These are phyloP conservation scores for Pseudogymnoascus sp. DNA, from an alignment of 2,329 filamentous ascomycete species.

Conservation along the genomic window DNA sequence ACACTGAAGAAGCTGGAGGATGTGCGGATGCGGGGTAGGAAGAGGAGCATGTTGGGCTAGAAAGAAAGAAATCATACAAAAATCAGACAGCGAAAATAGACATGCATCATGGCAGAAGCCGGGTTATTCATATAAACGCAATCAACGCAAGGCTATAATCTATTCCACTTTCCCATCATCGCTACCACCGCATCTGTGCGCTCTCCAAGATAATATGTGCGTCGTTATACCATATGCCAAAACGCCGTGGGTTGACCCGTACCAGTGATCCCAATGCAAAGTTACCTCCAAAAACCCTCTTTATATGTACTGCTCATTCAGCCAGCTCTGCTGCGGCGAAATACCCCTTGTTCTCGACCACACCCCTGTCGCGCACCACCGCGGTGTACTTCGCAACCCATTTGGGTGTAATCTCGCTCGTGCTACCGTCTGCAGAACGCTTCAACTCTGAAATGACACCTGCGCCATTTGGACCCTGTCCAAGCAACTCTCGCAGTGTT, in stretches of 20 bases:
- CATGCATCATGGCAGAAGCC: neutral
- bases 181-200: neutral
- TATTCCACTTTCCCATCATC: neutral
- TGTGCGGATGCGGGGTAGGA: conserved; percentile 85
- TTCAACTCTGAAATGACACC: conserved; percentile 56
- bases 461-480: conserved; percentile 61
- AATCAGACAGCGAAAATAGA: neutral
- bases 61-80: neutral
- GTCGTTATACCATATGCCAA: neutral
- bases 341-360: conserved; percentile 97
- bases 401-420: conserved; percentile 63
- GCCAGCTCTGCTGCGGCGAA: conserved; percentile 75
- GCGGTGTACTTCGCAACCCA: conserved; percentile 98
- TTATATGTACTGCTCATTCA: conserved; percentile 24
- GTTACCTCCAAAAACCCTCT: conserved; percentile 13
- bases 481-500: conserved; percentile 75
- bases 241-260: neutral
- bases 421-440: conserved; percentile 54
- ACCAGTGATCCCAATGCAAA: conserved; percentile 7
- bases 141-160: neutral
- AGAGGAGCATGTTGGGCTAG: conserved; percentile 92
- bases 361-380: conserved; percentile 84
- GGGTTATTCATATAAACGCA: conserved; percentile 1
- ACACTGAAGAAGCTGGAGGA: conserved; percentile 82
- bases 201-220: conserved; percentile 5